Conservation (phyloP, 495 filamentous ascomycete genomes). For the Stereocaulon alpinum region DNA sequence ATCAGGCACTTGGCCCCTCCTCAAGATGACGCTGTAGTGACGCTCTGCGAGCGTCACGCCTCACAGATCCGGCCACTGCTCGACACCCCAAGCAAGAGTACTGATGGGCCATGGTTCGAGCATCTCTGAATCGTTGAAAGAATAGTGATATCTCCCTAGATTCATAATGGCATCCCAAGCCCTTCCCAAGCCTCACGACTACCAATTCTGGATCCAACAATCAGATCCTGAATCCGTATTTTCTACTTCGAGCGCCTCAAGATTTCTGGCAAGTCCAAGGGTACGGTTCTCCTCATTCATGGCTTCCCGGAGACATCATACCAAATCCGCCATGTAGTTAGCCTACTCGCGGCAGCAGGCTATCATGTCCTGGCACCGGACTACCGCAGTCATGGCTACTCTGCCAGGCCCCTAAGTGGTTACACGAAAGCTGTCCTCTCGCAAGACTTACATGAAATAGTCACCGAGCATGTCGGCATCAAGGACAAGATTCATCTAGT, state of each 20-base stretch:
- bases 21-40: conserved; percentile 12
- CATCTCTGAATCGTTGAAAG: not conserved
- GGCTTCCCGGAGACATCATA: conserved; percentile 39
- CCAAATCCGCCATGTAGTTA: conserved; percentile 35
- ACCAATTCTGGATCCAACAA: conserved; percentile 21
- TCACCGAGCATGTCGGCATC: conserved; percentile 25
- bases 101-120: not conserved
- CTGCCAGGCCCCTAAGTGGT: conserved; percentile 29
- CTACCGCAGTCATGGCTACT: conserved; percentile 37
- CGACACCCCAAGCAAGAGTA: not conserved
- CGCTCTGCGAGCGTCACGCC: conserved; percentile 11
- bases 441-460: conserved; percentile 25
- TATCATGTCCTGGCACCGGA: conserved; percentile 36
- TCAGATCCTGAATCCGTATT: conserved; percentile 22
- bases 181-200: conserved; percentile 6
- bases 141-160: not conserved
- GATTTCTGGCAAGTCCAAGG: conserved; percentile 11
- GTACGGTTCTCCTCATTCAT: conserved; percentile 21
- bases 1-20: not conserved
- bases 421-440: conserved; percentile 27
- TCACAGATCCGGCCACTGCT: not conserved
- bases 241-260: conserved; percentile 19
- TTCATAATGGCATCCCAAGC: conserved; percentile 6
- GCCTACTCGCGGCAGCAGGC: conserved; percentile 30
- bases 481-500: conserved; percentile 33